Evolutionary conservation across 441 rosid genomes (phyloP).

Genomic region (Raphanus hybrid): DNA sequence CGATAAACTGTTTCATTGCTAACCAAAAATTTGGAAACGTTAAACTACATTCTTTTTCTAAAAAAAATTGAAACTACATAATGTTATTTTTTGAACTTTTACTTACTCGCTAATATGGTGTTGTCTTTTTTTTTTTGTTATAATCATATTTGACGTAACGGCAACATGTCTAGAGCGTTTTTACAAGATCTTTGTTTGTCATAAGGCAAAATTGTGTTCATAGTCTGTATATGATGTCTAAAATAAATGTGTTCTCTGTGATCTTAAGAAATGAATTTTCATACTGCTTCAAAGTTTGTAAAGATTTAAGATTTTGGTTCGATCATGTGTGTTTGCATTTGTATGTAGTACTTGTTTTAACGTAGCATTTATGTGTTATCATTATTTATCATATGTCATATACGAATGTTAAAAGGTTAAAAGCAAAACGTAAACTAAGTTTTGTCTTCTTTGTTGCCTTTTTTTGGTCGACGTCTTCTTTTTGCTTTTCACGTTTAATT

Average conservation of each 20-base stretch:
- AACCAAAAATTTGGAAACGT: not conserved
- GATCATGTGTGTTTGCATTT: not conserved
- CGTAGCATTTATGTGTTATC: not conserved
- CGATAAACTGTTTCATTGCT: not conserved
- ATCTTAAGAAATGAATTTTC: not conserved
- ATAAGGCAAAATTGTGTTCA: not conserved
- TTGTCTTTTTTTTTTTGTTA: not conserved
- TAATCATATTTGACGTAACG: not conserved
- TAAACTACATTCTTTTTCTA: not conserved
- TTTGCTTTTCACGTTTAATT: constrained; percentile 4
- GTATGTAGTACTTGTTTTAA: not conserved
- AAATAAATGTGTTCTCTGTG: not conserved
- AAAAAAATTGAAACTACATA: not conserved
- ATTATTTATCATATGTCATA: not conserved
- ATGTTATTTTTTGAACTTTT: not conserved
- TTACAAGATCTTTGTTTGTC: not conserved
- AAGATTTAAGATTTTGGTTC: not conserved
- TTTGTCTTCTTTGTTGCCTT: not conserved
- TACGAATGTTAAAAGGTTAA: constrained; percentile 1
- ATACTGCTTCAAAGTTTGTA: not conserved
- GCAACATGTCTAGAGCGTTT: not conserved
- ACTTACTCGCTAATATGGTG: not conserved
- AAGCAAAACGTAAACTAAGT: not conserved
- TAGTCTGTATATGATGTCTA: not conserved
- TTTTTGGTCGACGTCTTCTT: not conserved